phyloP scores from a whole-genome alignment of 768 basidiomycete genomes.

The Rhodotorula paludigena region DNA sequence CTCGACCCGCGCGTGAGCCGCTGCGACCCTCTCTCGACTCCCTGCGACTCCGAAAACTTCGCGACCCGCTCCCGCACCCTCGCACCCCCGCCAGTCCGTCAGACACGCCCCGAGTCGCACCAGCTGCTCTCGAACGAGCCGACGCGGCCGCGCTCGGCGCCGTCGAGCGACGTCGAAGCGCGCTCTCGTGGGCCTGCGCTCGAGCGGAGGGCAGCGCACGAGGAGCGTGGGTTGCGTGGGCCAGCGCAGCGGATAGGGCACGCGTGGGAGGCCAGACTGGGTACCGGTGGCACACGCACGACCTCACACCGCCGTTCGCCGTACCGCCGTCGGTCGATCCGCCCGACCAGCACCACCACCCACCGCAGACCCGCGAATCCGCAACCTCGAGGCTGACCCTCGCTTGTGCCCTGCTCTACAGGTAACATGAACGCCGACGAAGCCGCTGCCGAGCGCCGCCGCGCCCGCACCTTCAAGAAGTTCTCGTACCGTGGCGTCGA shows the following conservation, averaged over 20 bases:
- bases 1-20: neutral
- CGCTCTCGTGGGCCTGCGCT: no score
- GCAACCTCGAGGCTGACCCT: neutral
- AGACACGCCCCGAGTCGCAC: constrained; percentile 3
- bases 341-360: neutral
- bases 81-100: neutral
- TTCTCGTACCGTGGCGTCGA: constrained; percentile 98
- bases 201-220: no score
- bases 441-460: constrained; percentile 88
- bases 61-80: neutral
- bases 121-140: neutral
- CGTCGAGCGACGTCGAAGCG: no score
- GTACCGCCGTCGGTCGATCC: no score
- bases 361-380: no score
- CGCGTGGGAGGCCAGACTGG: no score
- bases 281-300: no score
- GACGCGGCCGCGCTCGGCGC: no score
- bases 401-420: constrained; percentile 44
- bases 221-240: no score
- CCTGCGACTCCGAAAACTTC: constrained; percentile 5
- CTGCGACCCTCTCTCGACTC: no score
- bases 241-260: no score
- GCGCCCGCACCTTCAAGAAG: constrained; percentile 87
- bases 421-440: constrained; percentile 84
- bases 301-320: no score